Conservation (phyloP, 2,329 filamentous ascomycete genomes). For the Chaetomium globosum region DNA sequence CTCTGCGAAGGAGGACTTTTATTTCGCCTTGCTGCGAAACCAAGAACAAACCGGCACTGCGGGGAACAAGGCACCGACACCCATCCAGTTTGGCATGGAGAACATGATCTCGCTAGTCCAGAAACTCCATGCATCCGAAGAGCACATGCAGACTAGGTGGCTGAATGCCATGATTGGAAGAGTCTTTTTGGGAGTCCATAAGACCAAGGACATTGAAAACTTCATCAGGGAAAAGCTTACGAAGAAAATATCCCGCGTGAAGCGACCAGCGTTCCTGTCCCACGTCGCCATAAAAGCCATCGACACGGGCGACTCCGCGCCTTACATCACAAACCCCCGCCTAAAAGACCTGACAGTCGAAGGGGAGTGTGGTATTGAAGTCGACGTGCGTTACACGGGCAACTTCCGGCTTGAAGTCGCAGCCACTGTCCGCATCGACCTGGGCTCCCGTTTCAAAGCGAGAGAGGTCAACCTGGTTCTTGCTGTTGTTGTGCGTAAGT, state of each 20-base stretch:
- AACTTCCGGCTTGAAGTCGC: conserved; percentile 88
- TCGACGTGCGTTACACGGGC: conserved; percentile 85
- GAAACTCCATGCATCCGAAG: conserved; percentile 85
- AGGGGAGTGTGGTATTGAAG: conserved; percentile 83
- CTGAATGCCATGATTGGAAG: conserved; percentile 89
- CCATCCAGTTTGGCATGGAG: conserved; percentile 77
- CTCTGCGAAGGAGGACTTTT: conserved; percentile 97
- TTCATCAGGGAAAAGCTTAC: conserved; percentile 83
- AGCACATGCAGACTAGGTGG: conserved; percentile 88
- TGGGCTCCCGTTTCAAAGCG: conserved; percentile 85
- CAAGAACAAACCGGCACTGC: conserved; percentile 69
- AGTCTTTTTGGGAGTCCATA: conserved; percentile 84
- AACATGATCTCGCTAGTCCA: conserved; percentile 90
- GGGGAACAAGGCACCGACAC: conserved; percentile 63
- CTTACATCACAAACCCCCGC: conserved; percentile 84
- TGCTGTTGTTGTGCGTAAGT: conserved; percentile 78
- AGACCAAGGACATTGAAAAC: conserved; percentile 77
- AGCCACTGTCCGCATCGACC: conserved; percentile 88
- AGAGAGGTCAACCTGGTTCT: conserved; percentile 87
- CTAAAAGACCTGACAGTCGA: conserved; percentile 89
- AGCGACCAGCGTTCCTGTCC: conserved; percentile 86
- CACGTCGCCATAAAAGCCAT: conserved; percentile 81
- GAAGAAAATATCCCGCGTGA: conserved; percentile 93
- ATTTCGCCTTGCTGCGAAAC: conserved; percentile 85
- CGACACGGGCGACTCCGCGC: conserved; percentile 82